A percentile compares a stretch with the other conserved stretches of the same genome.
Conservation (phyloP, 495 filamentous ascomycete genomes). For the Aspergillus incahuasiensis region DNA sequence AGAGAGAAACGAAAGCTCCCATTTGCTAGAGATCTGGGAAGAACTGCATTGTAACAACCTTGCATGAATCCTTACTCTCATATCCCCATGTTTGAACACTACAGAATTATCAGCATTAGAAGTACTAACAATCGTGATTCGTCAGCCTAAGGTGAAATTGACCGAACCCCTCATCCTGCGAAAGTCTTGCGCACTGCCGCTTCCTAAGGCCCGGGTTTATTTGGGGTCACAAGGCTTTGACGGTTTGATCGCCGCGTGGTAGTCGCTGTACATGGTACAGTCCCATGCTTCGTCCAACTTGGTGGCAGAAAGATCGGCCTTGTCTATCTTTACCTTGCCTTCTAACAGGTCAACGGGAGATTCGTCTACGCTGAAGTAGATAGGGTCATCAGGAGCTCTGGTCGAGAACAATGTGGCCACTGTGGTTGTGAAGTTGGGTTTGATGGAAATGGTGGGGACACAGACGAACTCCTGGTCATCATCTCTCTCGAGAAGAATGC, state of each 20-base stretch:
- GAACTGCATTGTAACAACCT: too few relatives aligned
- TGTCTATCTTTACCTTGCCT: not conserved
- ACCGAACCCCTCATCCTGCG: not conserved
- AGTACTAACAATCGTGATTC: too few relatives aligned
- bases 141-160: too few relatives aligned
- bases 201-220: not conserved
- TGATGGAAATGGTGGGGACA: not conserved
- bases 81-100: too few relatives aligned
- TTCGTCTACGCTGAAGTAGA: not conserved
- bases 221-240: not conserved
- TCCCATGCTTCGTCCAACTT: not conserved
- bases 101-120: too few relatives aligned
- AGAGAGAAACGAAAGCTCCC: too few relatives aligned
- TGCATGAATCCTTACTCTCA: too few relatives aligned
- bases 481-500: slow-evolving; percentile 2
- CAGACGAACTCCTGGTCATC: slow-evolving; percentile 3
- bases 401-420: not conserved
- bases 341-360: not conserved
- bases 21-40: too few relatives aligned
- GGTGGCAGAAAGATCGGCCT: not conserved
- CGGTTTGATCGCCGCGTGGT: not conserved
- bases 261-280: not conserved
- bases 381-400: not conserved
- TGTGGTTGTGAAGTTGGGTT: not conserved
- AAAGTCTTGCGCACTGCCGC: not conserved